A percentile compares a stretch with the other conserved stretches of the same genome.
Conservation (phyloP, 2,329 filamentous ascomycete species). For the Xylaria sp. region DNA sequence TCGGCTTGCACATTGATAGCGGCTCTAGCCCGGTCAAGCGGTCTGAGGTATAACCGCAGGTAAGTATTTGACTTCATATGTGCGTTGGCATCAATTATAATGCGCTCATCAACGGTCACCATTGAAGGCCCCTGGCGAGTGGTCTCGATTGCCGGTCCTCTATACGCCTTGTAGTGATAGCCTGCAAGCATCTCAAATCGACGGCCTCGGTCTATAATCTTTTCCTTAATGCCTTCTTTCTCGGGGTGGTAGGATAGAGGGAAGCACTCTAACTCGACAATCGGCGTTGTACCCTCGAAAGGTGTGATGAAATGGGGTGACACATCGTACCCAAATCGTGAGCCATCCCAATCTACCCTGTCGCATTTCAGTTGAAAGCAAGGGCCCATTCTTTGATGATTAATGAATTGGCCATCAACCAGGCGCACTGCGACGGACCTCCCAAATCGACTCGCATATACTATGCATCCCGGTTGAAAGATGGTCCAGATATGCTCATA, state of each 20-base stretch:
- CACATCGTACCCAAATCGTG: constrained; percentile 38
- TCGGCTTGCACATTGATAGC: neutral
- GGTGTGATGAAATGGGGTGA: constrained; percentile 34
- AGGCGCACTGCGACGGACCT: constrained; percentile 8
- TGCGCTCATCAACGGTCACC: constrained; percentile 10
- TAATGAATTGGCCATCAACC: neutral
- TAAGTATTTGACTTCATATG: neutral
- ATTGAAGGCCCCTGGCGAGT: neutral
- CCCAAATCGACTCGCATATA: neutral
- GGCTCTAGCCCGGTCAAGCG: neutral
- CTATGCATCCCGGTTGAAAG: constrained; percentile 16
- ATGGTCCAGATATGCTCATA: constrained; percentile 24
- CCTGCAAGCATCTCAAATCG: constrained; percentile 43
- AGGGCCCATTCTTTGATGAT: neutral
- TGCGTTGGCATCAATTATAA: constrained; percentile 11
- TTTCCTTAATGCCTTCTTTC: constrained; percentile 32
- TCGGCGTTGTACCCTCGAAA: constrained; percentile 37
- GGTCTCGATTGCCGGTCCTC: constrained; percentile 1
- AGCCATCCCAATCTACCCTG: constrained; percentile 45
- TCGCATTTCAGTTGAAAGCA: constrained; percentile 18
- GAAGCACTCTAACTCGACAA: constrained; percentile 39
- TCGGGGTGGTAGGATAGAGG: constrained; percentile 40
- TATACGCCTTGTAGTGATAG: constrained; percentile 38
- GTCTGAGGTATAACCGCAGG: neutral
- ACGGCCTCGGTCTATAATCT: constrained; percentile 40